These are phyloP conservation scores for Halophytophthora polymorphica DNA, from an alignment of 352 stramenopile genomes.

Conservation along the genomic window DNA sequence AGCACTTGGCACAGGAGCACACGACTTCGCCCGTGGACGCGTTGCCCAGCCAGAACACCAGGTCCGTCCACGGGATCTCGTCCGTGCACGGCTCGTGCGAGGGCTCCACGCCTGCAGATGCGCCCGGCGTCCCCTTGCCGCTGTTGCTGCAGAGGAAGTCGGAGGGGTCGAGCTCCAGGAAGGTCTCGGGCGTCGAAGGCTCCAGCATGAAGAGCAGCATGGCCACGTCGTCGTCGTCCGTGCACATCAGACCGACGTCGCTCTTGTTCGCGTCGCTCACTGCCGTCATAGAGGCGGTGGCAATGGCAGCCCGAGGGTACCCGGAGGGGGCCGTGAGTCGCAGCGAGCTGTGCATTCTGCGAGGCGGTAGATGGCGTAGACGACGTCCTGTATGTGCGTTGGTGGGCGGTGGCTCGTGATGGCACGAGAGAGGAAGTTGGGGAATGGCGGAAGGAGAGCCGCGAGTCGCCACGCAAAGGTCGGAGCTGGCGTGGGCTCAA, in stretches of 20 bases:
- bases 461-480: slow-evolving; percentile 1
- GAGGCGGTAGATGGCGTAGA: slow-evolving; percentile 7
- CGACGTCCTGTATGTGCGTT: slow-evolving; percentile 1
- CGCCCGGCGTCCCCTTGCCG: neutral
- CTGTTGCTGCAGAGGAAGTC: slow-evolving; percentile 18
- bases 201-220: slow-evolving; percentile 23
- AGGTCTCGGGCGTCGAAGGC: slow-evolving; percentile 22
- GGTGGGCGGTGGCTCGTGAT: slow-evolving; percentile 6
- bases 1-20: slow-evolving; percentile 41
- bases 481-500: too few relatives aligned
- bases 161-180: slow-evolving; percentile 20
- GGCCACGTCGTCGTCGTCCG: slow-evolving; percentile 11
- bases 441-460: slow-evolving; percentile 17
- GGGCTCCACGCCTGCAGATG: slow-evolving; percentile 33
- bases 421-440: slow-evolving; percentile 17
- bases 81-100: slow-evolving; percentile 47
- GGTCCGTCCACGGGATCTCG: slow-evolving; percentile 50
- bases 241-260: slow-evolving; percentile 5
- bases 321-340: too few relatives aligned
- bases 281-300: neutral
- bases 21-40: slow-evolving; percentile 40
- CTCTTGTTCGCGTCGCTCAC: neutral
- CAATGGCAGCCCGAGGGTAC: too few relatives aligned
- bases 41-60: slow-evolving; percentile 62
- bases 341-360: too few relatives aligned